Evolutionary conservation across 2,329 filamentous ascomycete genomes (phyloP).

Genomic region (Cladosporium austrohemisphaericum): DNA sequence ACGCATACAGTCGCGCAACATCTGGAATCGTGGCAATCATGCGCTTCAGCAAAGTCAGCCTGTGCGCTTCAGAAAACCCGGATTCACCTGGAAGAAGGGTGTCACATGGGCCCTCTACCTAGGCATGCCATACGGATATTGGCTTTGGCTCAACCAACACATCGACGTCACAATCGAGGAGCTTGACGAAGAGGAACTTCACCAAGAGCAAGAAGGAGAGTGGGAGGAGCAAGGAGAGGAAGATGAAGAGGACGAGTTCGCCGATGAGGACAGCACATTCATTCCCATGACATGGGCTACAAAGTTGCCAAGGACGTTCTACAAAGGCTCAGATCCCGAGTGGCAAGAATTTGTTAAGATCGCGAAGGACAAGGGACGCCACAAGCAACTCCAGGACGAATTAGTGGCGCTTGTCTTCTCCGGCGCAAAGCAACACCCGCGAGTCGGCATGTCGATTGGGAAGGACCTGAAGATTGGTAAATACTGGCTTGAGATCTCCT

Average conservation of each 20-base stretch:
- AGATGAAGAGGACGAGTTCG: constrained; percentile 32
- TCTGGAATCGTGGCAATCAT: background rate
- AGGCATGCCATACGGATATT: constrained; percentile 19
- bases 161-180: constrained; percentile 30
- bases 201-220: constrained; percentile 22
- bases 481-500: constrained; percentile 47
- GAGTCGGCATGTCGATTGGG: constrained; percentile 34
- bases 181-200: constrained; percentile 23
- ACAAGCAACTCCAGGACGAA: constrained; percentile 40
- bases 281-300: constrained; percentile 48
- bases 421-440: constrained; percentile 29
- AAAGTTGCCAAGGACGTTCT: constrained; percentile 40
- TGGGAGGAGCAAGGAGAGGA: constrained; percentile 31
- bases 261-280: constrained; percentile 41
- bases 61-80: constrained; percentile 16
- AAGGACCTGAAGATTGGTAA: constrained; percentile 39
- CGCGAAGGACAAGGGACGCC: constrained; percentile 39
- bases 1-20: constrained; percentile 3
- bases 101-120: constrained; percentile 5
- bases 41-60: constrained; percentile 2
- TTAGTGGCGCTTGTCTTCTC: constrained; percentile 36
- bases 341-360: constrained; percentile 50
- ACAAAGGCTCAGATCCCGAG: constrained; percentile 51
- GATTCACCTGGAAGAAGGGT: constrained; percentile 15
- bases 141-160: constrained; percentile 23